Evolutionary conservation across 2,329 filamentous ascomycete species (phyloP).

Genomic region (Lecanicillium sp.): DNA sequence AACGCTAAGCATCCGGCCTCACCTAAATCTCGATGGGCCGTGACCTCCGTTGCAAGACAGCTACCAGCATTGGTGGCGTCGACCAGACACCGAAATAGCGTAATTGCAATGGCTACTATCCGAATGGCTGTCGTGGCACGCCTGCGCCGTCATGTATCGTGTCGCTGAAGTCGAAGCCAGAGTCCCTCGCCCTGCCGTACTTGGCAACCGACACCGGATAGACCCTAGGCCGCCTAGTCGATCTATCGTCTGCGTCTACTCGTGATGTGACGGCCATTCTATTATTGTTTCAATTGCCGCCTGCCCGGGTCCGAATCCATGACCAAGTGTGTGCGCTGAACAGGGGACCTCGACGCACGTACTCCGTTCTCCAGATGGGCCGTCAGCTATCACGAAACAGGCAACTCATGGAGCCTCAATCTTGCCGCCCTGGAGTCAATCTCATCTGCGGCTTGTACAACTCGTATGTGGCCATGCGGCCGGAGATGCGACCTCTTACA

Average conservation of each 20-base stretch:
- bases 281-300: background rate
- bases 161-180: no score
- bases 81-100: constrained; percentile 3
- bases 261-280: background rate
- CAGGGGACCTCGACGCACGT: background rate
- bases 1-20: constrained; percentile 6
- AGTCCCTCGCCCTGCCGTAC: no score
- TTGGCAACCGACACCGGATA: no score
- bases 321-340: background rate
- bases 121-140: constrained; percentile 1
- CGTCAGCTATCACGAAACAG: constrained; percentile 2
- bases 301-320: background rate
- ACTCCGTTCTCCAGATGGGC: background rate
- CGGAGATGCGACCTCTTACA: constrained; percentile 10
- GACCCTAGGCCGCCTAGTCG: no score
- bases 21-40: constrained; percentile 9
- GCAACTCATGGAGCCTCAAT: constrained; percentile 2
- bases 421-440: background rate
- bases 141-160: background rate
- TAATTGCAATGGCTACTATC: constrained; percentile 7
- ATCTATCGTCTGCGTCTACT: no score
- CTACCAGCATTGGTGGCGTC: constrained; percentile 6
- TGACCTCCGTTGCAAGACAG: background rate
- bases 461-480: constrained; percentile 8
- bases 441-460: constrained; percentile 3